Conservation (phyloP, 139 green algal species). For the Nannochloris sp. region DNA sequence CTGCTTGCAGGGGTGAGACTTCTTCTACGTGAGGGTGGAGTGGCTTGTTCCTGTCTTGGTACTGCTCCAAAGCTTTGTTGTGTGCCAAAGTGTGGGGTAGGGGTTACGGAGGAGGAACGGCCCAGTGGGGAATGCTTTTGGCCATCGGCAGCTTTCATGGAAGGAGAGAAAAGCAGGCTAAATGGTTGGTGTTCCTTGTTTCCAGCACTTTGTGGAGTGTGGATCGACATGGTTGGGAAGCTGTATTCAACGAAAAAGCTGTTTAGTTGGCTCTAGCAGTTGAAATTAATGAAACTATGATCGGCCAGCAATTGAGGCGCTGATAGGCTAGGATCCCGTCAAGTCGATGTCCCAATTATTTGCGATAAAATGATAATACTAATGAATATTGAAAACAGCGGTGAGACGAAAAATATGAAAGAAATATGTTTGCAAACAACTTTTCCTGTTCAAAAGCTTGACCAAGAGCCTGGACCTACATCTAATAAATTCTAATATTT, state of each 20-base stretch:
- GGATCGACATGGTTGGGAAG: slow-evolving; percentile 1
- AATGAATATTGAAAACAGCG: too few species aligned
- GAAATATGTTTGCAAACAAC: too few species aligned
- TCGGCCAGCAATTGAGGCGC: too few species aligned
- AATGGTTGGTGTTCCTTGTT: slow-evolving; percentile 3
- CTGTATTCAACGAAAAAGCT: neutral
- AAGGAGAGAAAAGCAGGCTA: slow-evolving; percentile 32
- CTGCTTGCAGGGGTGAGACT: slow-evolving; percentile 41
- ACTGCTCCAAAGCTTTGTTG: neutral
- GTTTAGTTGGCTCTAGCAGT: neutral
- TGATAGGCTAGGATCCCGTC: too few species aligned
- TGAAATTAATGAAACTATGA: neutral
- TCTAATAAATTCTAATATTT: too few species aligned
- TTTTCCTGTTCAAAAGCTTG: too few species aligned
- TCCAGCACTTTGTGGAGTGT: neutral
- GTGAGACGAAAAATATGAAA: too few species aligned
- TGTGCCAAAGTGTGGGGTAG: neutral
- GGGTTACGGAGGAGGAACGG: neutral
- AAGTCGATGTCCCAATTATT: too few species aligned
- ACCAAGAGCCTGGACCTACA: too few species aligned
- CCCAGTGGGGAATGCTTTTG: neutral
- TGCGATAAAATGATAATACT: too few species aligned
- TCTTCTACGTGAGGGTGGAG: slow-evolving; percentile 19
- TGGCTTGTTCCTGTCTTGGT: too few species aligned
- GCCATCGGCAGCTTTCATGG: slow-evolving; percentile 4